Base-by-base conservation (phyloP, 1,139 yeast genomes). In the Wickerhamomyces sp. region DNA sequence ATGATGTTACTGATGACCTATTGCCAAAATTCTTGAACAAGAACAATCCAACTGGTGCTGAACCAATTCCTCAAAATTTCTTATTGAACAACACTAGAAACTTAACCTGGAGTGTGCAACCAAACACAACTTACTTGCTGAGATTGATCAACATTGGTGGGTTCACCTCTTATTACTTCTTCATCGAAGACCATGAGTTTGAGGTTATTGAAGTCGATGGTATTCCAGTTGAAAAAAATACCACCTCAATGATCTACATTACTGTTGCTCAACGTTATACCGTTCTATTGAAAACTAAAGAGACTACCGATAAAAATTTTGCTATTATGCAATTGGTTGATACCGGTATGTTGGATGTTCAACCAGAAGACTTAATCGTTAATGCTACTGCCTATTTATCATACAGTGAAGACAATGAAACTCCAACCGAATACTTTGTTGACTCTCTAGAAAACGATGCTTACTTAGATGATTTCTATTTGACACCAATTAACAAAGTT, bases 11-110 rank as follows among this genome's bases (percentile, higher is more conserved):
- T 33, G 71, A 71, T 35, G 72, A 58, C 17, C 69, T 89, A 50
- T 64, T 72, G 46, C 63, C 71, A 13, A 52, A 56, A 16, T 89
- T 89, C 65, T 59, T 87, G 66, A 75, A 69, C 49, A 63, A 83
- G 47, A 82, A 74, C 66, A 90, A 90, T 64, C 97, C 97, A 34
- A 86, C 96, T 6, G 97, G 97, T 48, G 96, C 97, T 27, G 97
- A 90, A 64, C 97, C 97, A 32, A 78, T 90, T 52, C 97, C 97
- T 3, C 80, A 83, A 54, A 80, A 79, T 58, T 59, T 84, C 50
- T 67, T 88, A 54, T 73, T 88, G 63, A 89, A 90, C 66, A 88
- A 89, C 57, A 78, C 94, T 7, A 76, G 71, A 58, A 82, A 84
- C 61, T 68, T 69, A 43, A 76, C 88, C 15, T 77, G 89, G 78